phyloP scores from a whole-genome alignment of 371 early-diverging fungal species.

The Umbelopsis sp. region DNA sequence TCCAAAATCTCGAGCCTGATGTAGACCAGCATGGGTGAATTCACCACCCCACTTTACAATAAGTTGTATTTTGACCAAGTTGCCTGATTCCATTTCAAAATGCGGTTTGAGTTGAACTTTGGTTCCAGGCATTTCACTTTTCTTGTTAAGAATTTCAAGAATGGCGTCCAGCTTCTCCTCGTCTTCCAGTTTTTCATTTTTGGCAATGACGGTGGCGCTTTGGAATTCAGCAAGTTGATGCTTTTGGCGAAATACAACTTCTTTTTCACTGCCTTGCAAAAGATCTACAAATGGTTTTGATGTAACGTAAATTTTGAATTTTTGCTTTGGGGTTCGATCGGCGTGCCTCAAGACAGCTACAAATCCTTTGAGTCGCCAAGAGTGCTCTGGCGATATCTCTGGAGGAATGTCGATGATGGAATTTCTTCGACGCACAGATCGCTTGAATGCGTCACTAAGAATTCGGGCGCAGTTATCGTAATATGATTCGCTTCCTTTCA shows the following conservation, averaged over 20 bases:
- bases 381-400: constrained; percentile 69
- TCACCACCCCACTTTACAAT: constrained; percentile 98
- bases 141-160: constrained; percentile 77
- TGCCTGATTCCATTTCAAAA: constrained; percentile 59
- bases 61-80: constrained; percentile 79
- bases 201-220: constrained; percentile 65
- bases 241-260: constrained; percentile 81
- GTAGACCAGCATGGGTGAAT: constrained; percentile 96
- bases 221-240: constrained; percentile 73
- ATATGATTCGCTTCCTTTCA: constrained; percentile 96
- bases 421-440: constrained; percentile 49
- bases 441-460: constrained; percentile 62
- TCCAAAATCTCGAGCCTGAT: constrained; percentile 91
- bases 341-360: constrained; percentile 95
- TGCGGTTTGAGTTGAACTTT: constrained; percentile 93
- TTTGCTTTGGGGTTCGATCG: constrained; percentile 98
- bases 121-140: constrained; percentile 82
- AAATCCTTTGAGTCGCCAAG: constrained; percentile 93
- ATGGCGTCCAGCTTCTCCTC: constrained; percentile 63
- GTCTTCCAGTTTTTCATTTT: constrained; percentile 60
- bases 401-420: constrained; percentile 65
- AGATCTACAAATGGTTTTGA: constrained; percentile 72
- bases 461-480: constrained; percentile 86
- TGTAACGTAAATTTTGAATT: constrained; percentile 79
- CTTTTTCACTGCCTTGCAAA: constrained; percentile 69